Evolutionary conservation across 1,284 basidiomycete species (phyloP).

Genomic region (Boletus calvinii): DNA sequence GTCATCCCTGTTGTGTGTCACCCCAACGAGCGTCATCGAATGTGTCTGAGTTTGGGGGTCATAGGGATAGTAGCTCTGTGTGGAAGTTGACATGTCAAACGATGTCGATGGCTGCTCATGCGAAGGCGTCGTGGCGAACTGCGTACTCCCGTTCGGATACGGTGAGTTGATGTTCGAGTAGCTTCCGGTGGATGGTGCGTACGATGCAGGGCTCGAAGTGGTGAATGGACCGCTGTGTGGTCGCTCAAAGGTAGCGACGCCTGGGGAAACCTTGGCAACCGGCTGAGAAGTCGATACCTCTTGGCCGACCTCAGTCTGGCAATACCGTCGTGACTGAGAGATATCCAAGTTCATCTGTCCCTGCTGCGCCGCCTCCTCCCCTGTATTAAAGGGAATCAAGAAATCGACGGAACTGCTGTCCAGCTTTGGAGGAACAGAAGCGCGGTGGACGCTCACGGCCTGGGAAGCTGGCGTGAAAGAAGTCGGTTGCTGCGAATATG

Average conservation of each 20-base stretch:
- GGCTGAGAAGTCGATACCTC: slow-evolving; percentile 14
- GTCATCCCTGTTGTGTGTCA: slow-evolving; percentile 18
- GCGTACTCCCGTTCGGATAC: slow-evolving; percentile 23
- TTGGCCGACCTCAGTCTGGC: slow-evolving; percentile 18
- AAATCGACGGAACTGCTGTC: slow-evolving; percentile 25
- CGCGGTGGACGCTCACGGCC: not conserved
- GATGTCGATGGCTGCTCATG: slow-evolving; percentile 23
- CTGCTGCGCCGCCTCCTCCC: slow-evolving; percentile 23
- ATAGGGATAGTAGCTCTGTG: slow-evolving; percentile 25
- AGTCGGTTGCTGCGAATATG: slow-evolving; percentile 15
- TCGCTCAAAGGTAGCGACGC: slow-evolving; percentile 21
- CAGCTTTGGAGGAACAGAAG: slow-evolving; percentile 17
- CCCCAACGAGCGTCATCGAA: slow-evolving; percentile 22
- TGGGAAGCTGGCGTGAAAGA: slow-evolving; percentile 13
- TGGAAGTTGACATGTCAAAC: slow-evolving; percentile 21
- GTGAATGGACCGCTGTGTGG: slow-evolving; percentile 23
- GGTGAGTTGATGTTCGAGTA: slow-evolving; percentile 31
- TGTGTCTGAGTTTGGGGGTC: slow-evolving; percentile 19
- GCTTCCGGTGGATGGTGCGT: slow-evolving; percentile 25
- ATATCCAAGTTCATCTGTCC: slow-evolving; percentile 19
- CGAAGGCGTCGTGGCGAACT: slow-evolving; percentile 20
- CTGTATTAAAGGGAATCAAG: slow-evolving; percentile 23
- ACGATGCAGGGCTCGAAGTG: slow-evolving; percentile 28
- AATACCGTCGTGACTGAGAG: slow-evolving; percentile 20
- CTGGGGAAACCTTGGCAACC: slow-evolving; percentile 11